Percentiles rank a stretch among this genome's conserved stretches.
Conservation (phyloP, 1,139 yeast genomes). For the Suhomyces maxii region DNA sequence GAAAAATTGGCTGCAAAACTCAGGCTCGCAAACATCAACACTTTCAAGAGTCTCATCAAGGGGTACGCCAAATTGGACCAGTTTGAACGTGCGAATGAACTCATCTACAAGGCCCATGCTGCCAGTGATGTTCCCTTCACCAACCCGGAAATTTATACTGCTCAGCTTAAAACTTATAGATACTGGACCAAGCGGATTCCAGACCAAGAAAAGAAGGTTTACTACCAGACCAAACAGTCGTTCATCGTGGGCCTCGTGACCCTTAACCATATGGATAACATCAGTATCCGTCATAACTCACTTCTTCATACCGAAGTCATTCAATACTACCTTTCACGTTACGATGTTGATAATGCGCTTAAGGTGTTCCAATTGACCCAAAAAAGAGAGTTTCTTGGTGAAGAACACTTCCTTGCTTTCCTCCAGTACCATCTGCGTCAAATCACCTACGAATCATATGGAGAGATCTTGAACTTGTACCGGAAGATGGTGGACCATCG, state of each 20-base stretch:
- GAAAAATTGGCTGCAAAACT: constrained; percentile 20
- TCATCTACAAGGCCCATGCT: constrained; percentile 31
- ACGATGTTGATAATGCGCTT: constrained; percentile 19
- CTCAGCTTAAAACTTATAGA: constrained; percentile 34
- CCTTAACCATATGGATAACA: constrained; percentile 4
- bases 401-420: constrained; percentile 33
- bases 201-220: constrained; percentile 2
- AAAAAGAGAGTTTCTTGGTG: constrained; percentile 19
- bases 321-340: constrained; percentile 19
- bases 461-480: constrained; percentile 36
- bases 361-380: constrained; percentile 17
- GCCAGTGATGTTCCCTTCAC: constrained; percentile 31
- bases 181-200: constrained; percentile 25
- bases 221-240: constrained; percentile 7
- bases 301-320: constrained; percentile 29
- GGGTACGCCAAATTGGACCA: constrained; percentile 34
- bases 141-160: constrained; percentile 27
- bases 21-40: constrained; percentile 14
- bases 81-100: constrained; percentile 33
- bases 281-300: constrained; percentile 10
- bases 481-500: constrained; percentile 38
- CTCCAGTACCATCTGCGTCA: constrained; percentile 23
- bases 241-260: constrained; percentile 13
- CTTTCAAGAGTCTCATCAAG: constrained; percentile 18
- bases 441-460: constrained; percentile 28